Percentiles rank a stretch among this genome's conserved stretches.
phyloP scores from a whole-genome alignment of 2,329 filamentous ascomycete genomes.

The Penicillium sp. region DNA sequence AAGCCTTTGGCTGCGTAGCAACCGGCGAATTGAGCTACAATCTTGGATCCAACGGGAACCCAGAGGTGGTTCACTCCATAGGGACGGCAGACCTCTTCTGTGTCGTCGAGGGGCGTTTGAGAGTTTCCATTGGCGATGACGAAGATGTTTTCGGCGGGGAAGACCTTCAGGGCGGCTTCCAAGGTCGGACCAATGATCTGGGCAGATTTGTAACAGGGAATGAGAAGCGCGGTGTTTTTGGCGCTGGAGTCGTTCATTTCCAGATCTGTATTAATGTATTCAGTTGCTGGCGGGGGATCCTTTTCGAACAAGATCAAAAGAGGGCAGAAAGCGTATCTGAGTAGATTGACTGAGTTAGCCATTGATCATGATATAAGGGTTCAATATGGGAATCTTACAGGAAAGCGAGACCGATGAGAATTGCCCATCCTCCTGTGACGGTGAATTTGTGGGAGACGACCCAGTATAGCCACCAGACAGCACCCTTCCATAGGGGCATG shows the following conservation, averaged over 20 bases:
- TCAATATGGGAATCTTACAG: conserved; percentile 28
- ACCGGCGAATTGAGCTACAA: conserved; percentile 53
- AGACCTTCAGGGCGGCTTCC: conserved; percentile 48
- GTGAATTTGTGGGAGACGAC: conserved; percentile 43
- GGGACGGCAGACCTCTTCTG: conserved; percentile 45
- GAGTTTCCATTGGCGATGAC: conserved; percentile 53
- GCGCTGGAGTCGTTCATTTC: conserved; percentile 26
- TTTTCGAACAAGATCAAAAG: conserved; percentile 36
- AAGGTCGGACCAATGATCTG: conserved; percentile 44
- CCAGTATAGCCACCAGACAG: conserved; percentile 46
- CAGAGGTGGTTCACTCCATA: conserved; percentile 53
- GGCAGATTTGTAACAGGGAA: conserved; percentile 52
- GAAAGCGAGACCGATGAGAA: conserved; percentile 39
- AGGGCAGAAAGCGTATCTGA: conserved; percentile 28
- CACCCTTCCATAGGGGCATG: conserved; percentile 48
- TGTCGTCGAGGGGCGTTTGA: conserved; percentile 48
- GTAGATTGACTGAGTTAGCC: not conserved
- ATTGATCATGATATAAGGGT: not conserved
- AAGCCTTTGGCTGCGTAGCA: conserved; percentile 48
- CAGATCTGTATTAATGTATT: conserved; percentile 11
- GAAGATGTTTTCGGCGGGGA: conserved; percentile 48
- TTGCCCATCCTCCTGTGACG: conserved; percentile 43
- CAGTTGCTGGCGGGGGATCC: conserved; percentile 25
- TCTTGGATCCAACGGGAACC: conserved; percentile 51
- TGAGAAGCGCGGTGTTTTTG: conserved; percentile 41